Conservation (phyloP, 2,329 filamentous ascomycete species). For the Colletotrichum spaethianum region DNA sequence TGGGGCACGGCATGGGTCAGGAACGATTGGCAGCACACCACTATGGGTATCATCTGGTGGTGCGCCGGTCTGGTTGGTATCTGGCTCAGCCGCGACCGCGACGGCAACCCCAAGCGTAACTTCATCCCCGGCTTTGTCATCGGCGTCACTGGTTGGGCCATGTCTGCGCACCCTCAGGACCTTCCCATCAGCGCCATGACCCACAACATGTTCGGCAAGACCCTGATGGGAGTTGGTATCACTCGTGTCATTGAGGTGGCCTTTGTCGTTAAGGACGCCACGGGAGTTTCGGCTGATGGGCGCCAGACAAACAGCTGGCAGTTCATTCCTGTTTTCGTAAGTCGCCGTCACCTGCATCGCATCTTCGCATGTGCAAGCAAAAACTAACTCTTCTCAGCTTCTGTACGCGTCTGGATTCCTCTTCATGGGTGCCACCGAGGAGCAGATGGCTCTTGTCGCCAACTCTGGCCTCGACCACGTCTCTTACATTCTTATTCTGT, state of each 20-base stretch:
- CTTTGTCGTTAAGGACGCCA: slow-evolving; percentile 85
- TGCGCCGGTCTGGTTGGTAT: slow-evolving; percentile 90
- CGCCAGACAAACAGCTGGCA: slow-evolving; percentile 76
- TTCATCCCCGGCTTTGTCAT: slow-evolving; percentile 94
- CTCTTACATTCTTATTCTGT: slow-evolving; percentile 92
- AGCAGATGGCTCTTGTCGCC: slow-evolving; percentile 88
- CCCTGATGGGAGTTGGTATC: slow-evolving; percentile 89
- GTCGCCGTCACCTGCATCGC: slow-evolving; percentile 52
- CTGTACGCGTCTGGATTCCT: slow-evolving; percentile 94
- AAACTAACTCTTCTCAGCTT: slow-evolving; percentile 68
- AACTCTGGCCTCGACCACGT: slow-evolving; percentile 87
- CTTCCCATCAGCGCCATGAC: slow-evolving; percentile 89
- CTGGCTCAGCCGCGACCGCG: slow-evolving; percentile 88
- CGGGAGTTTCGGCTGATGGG: slow-evolving; percentile 75
- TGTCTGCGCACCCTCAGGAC: slow-evolving; percentile 91
- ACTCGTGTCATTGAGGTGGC: slow-evolving; percentile 91
- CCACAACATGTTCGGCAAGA: slow-evolving; percentile 93
- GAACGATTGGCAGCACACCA: slow-evolving; percentile 97
- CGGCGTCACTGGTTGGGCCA: slow-evolving; percentile 92
- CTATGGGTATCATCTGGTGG: slow-evolving; percentile 99
- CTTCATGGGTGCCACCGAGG: slow-evolving; percentile 97
- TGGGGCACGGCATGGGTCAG: slow-evolving; percentile 92
- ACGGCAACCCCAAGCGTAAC: slow-evolving; percentile 91
- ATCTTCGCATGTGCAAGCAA: not conserved
- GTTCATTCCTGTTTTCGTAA: slow-evolving; percentile 67